Conservation (phyloP, 1,139 yeast species). For the Saccharomycopsis hybrid region DNA sequence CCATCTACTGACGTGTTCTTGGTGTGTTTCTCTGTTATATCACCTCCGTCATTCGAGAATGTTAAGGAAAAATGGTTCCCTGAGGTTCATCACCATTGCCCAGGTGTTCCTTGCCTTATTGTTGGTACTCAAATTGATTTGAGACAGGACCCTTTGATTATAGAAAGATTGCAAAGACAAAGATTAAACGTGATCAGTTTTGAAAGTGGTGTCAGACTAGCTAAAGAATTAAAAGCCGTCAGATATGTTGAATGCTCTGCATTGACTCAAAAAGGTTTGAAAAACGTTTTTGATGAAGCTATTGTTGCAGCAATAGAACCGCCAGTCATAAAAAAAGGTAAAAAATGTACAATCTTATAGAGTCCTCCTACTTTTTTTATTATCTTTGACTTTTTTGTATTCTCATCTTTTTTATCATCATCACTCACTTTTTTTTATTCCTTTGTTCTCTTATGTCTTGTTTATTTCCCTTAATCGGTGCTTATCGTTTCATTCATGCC, state of each 20-base stretch:
- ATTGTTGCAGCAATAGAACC: constrained; percentile 94
- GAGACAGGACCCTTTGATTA: constrained; percentile 85
- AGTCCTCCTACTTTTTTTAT: constrained; percentile 15
- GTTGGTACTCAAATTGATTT: constrained; percentile 96
- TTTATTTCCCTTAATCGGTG: no score
- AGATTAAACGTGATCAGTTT: constrained; percentile 79
- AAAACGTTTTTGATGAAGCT: constrained; percentile 95
- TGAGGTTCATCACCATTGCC: constrained; percentile 96
- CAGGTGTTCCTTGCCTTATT: constrained; percentile 92
- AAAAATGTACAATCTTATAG: constrained; percentile 74
- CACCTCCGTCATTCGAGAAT: constrained; percentile 97
- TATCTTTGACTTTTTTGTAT: background rate
- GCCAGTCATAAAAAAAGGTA: constrained; percentile 62
- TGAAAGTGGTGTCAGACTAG: constrained; percentile 87
- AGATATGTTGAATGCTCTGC: constrained; percentile 97
- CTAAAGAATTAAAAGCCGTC: constrained; percentile 89
- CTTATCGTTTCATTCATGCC: no score
- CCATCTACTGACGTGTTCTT: constrained; percentile 96
- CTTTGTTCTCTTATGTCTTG: no score
- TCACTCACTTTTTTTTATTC: no score
- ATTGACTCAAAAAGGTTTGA: constrained; percentile 92
- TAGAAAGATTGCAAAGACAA: constrained; percentile 85
- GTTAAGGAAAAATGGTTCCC: constrained; percentile 99
- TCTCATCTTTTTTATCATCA: no score
- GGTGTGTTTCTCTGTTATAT: constrained; percentile 90